Conservation (phyloP, 2,329 filamentous ascomycete species). For the Colletotrichum chrysophilum region DNA sequence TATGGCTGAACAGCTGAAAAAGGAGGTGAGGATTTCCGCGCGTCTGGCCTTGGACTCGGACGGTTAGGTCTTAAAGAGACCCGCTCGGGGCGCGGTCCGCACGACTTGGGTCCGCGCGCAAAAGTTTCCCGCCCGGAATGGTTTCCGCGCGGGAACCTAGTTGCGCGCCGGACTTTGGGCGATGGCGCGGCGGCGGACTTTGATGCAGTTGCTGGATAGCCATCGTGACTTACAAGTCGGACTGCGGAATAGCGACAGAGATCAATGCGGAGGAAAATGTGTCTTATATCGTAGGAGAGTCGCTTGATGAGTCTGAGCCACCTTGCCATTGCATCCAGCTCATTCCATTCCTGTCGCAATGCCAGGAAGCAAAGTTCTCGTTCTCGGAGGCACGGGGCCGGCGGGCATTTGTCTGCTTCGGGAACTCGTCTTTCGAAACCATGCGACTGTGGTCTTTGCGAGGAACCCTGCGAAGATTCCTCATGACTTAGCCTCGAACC, state of each 20-base stretch:
- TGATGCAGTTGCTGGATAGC: neutral
- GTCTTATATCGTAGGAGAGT: neutral
- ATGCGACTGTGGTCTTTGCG: conserved; percentile 27
- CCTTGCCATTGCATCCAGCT: neutral
- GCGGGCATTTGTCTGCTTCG: conserved; percentile 33
- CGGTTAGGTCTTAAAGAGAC: neutral
- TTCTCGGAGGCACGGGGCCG: conserved; percentile 15
- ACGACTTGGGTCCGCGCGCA: neutral
- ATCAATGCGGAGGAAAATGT: neutral
- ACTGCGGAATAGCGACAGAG: neutral
- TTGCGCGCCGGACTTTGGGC: neutral
- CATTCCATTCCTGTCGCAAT: neutral
- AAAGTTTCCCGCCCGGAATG: neutral
- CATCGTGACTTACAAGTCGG: neutral
- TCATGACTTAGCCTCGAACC: conserved; percentile 18
- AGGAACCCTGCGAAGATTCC: conserved; percentile 28
- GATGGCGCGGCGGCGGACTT: neutral
- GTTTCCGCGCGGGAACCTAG: neutral
- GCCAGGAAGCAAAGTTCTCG: neutral
- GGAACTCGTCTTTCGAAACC: conserved; percentile 31
- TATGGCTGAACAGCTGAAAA: neutral
- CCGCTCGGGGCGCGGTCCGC: neutral
- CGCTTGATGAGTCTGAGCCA: neutral
- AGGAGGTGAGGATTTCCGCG: neutral
- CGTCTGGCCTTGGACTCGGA: neutral